Conservation (phyloP, 2,329 filamentous ascomycete genomes). For the Calonectria crousiana region DNA sequence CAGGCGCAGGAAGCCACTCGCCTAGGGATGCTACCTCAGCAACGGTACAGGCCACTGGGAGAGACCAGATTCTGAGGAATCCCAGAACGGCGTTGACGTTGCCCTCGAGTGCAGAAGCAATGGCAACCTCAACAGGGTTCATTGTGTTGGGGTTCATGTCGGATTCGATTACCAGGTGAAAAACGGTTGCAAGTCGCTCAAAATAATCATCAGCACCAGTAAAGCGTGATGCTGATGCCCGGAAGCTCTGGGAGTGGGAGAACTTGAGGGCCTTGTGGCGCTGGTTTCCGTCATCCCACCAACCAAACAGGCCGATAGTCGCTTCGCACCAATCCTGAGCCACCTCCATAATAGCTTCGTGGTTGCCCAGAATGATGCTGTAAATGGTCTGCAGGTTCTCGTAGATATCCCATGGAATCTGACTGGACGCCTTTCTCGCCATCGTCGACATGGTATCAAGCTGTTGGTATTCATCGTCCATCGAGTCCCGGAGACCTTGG, state of each 20-base stretch:
- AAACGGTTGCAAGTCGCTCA: slow-evolving; percentile 77
- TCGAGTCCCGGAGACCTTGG: slow-evolving; percentile 51
- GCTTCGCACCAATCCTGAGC: slow-evolving; percentile 95
- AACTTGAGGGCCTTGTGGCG: slow-evolving; percentile 56
- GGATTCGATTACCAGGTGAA: slow-evolving; percentile 75
- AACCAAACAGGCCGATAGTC: slow-evolving; percentile 83
- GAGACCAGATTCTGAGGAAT: slow-evolving; percentile 83
- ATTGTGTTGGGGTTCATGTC: slow-evolving; percentile 83
- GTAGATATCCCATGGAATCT: slow-evolving; percentile 91
- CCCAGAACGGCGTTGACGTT: slow-evolving; percentile 82
- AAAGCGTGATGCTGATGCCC: slow-evolving; percentile 53
- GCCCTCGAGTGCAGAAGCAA: slow-evolving; percentile 86
- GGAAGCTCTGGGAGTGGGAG: slow-evolving; percentile 55
- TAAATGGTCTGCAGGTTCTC: slow-evolving; percentile 86
- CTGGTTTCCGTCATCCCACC: slow-evolving; percentile 87
- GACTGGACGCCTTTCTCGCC: slow-evolving; percentile 83
- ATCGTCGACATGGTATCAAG: slow-evolving; percentile 71
- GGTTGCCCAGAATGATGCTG: slow-evolving; percentile 81
- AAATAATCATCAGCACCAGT: slow-evolving; percentile 77
- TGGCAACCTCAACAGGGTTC: slow-evolving; percentile 81
- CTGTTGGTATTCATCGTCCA: slow-evolving; percentile 53
- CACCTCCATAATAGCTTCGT: slow-evolving; percentile 79
- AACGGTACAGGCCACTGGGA: slow-evolving; percentile 81
- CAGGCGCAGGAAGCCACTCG: slow-evolving; percentile 77
- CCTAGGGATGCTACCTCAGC: slow-evolving; percentile 87